Evolutionary conservation across 1,139 yeast species (phyloP), one percentile per base, ranked within the genome.

Genomic region (Pichia sp.): DNA sequence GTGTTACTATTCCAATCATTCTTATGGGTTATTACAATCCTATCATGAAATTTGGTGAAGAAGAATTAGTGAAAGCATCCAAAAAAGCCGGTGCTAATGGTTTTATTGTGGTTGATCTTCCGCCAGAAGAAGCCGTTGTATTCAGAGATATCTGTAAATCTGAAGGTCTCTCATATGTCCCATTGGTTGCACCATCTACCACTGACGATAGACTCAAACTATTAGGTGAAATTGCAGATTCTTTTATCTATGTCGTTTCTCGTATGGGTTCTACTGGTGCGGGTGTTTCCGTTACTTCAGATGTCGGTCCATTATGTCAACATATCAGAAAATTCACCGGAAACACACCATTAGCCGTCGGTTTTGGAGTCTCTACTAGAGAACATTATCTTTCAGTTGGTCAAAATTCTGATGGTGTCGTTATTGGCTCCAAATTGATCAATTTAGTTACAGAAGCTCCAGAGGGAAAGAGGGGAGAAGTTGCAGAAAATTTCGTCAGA

Each of bases 21-120:
- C 74, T 92, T 48, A 92, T 92, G 99, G 99, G 99, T 46, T 92
- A 92, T 73, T 92, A 88, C 69, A 92, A 92, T 66, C 99, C 99
- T 26, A 80, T 92, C 52, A 64, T 87, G 65, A 83, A 77, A 56
- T 92, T 83, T 62, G 98, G 97, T 44, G 98, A 92, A 67, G 81
- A 82, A 58, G 73, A 78, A 62, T 73, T 92, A 68, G 78, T 88
- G 51, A 68, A 73, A 52, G 95, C 85, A 54, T 77, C 95, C 10
- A 80, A 81, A 42, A 73, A 69, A 29, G 95, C 92, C 2, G 99
- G 99, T 51, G 98, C 92, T 43, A 88, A 86, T 60, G 99, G 97
- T 33, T 92, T 84, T 64, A 81, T 92, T 57, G 78, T 92, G 46
- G 97, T 92, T 37, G 99, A 92, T 66, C 73, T 92, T 58, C 99